Evolutionary conservation across 495 filamentous ascomycete genomes (phyloP).

Genomic region (Penicillium bialowiezense): DNA sequence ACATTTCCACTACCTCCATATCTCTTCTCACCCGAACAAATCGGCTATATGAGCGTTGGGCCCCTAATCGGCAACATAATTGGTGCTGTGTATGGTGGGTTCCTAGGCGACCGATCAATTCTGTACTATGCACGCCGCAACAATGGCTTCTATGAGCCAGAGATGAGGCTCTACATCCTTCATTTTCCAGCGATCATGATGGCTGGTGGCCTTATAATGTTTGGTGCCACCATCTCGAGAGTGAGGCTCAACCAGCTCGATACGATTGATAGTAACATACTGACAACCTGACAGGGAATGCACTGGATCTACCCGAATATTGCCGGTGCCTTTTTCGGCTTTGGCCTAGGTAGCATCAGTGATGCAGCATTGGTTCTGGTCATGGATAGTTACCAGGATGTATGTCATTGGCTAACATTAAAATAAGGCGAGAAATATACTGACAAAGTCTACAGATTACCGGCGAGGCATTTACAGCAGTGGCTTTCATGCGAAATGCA

Average conservation of each 20-base stretch:
- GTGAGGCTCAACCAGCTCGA: conserved; percentile 13
- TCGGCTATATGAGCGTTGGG: conserved; percentile 40
- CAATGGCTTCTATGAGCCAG: conserved; percentile 41
- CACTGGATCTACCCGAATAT: conserved; percentile 35
- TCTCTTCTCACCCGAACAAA: conserved; percentile 34
- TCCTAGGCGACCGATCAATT: conserved; percentile 40
- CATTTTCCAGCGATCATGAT: conserved; percentile 29
- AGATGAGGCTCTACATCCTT: conserved; percentile 41
- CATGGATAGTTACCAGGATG: conserved; percentile 35
- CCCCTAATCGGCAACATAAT: conserved; percentile 41
- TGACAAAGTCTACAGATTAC: conserved; percentile 22
- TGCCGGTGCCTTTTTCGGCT: conserved; percentile 33
- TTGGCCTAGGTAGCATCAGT: conserved; percentile 33
- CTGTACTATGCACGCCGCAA: conserved; percentile 36
- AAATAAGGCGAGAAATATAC: not conserved
- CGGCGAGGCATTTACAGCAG: conserved; percentile 34
- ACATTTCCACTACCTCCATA: conserved; percentile 42
- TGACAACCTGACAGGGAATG: conserved; percentile 25
- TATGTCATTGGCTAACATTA: conserved; percentile 13
- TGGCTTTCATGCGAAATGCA: conserved; percentile 35
- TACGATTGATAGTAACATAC: not conserved
- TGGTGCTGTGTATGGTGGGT: conserved; percentile 35
- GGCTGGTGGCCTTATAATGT: conserved; percentile 36
- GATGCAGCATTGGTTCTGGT: conserved; percentile 34
- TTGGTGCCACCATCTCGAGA: conserved; percentile 27